A percentile compares a stretch with the other conserved stretches of the same genome.
Evolutionary conservation across 2,329 filamentous ascomycete species (phyloP).

Genomic region (Lachnellula hyalina): DNA sequence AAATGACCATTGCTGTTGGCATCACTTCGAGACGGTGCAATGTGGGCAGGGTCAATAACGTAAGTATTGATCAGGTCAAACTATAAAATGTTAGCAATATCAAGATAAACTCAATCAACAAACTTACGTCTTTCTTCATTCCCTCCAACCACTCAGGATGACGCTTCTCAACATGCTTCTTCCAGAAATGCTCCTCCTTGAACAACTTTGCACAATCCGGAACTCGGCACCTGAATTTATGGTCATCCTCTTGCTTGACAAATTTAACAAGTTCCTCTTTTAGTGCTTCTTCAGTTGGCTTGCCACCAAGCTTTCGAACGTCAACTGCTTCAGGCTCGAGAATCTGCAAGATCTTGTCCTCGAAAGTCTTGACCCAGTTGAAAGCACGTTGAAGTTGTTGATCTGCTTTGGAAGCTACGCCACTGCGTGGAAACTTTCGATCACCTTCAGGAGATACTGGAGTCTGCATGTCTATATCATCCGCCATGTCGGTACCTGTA

Average conservation of each 20-base stretch:
- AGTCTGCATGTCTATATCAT: constrained; percentile 45
- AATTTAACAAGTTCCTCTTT: constrained; percentile 81
- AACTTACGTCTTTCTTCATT: constrained; percentile 75
- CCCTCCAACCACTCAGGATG: constrained; percentile 81
- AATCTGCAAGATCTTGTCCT: constrained; percentile 91
- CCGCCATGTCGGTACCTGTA: constrained; percentile 44
- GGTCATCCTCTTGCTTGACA: constrained; percentile 95
- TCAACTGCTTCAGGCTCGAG: constrained; percentile 86
- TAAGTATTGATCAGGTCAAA: constrained; percentile 90
- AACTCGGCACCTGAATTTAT: constrained; percentile 94
- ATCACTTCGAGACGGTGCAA: constrained; percentile 87
- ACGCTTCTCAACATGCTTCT: constrained; percentile 95
- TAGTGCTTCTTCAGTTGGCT: constrained; percentile 76
- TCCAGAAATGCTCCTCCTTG: constrained; percentile 96
- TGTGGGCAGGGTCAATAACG: constrained; percentile 88
- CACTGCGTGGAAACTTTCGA: constrained; percentile 59
- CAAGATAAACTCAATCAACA: background rate
- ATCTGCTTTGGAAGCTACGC: constrained; percentile 69
- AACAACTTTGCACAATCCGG: constrained; percentile 95
- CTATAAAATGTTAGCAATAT: constrained; percentile 44
- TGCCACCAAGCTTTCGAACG: constrained; percentile 84
- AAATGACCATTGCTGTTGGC: constrained; percentile 96
- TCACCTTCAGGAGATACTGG: constrained; percentile 62
- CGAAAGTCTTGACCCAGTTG: constrained; percentile 98
- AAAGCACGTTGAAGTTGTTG: constrained; percentile 91